Base-by-base conservation (phyloP, 1,284 basidiomycete species). In the Pseudozyma sp. region DNA sequence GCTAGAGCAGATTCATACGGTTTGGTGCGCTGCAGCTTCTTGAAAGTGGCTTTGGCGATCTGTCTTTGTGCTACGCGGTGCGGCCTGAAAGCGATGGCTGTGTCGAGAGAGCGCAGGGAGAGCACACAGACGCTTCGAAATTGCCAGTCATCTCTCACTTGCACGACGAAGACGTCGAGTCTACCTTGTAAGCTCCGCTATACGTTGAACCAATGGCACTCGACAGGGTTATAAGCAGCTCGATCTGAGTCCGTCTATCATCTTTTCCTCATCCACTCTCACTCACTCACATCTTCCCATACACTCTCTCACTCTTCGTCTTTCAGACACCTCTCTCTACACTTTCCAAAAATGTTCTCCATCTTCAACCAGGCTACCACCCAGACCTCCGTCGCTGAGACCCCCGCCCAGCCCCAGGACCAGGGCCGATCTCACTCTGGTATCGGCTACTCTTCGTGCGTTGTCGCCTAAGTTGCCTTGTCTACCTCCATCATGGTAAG, bases 371-470 rank as follows among this genome's bases (percentile, higher is more conserved):
- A 70, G 67, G 48, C 57, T 18, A 44, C 59, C 47, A 31, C 43
- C 43, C 60, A 64, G 57, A 63, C 57, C 51, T 65, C 61, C 42
- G 62, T 59, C 35, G 39, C 68, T 9, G 61, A 70, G 62, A 36
- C 58, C 42, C 58, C 64, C 58, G 21, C 49, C 39, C 6, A 48
- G 5, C 60, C 60, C 44, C 44, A 43, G 43, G 21, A 57, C 43
- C 34, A 50, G n/a, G 59, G 59, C n/a, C 21, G 25, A n/a, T 52
- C 40, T n/a, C 18, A 43, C 44, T 42, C 21, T 36, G 59, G 52
- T 38, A 36, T 48, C 35, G 67, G 67, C 52, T 70, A 70, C 61
- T 60, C 61, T 10, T 44, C 51, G 40, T 65, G 68, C 58, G 53
- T 54, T 35, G 42, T 70, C 18, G 68, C 68, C 53, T 70, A 53